A percentile compares a stretch with the other conserved stretches of the same genome.
Evolutionary conservation across 2,329 filamentous ascomycete species (phyloP).

Genomic region (Trichoderma harzianum): DNA sequence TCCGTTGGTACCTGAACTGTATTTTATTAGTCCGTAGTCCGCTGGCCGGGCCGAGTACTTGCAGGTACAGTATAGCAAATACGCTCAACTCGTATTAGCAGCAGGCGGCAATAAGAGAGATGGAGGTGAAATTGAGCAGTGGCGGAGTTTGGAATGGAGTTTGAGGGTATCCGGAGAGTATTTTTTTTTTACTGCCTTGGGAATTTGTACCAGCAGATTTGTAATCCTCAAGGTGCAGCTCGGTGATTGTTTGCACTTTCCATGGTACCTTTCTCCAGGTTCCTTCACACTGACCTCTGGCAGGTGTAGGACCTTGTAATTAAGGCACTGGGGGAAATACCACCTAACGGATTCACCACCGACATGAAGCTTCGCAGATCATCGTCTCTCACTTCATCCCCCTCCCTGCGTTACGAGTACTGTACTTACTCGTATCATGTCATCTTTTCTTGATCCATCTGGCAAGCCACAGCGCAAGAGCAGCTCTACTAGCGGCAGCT

Average conservation of each 20-base stretch:
- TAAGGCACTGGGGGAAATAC: not conserved
- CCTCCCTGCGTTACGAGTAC: not conserved
- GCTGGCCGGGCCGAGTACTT: not conserved
- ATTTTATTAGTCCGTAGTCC: not conserved
- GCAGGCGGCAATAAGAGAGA: not conserved
- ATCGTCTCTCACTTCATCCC: not conserved
- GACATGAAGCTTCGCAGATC: conserved; percentile 1
- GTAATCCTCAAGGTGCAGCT: not conserved
- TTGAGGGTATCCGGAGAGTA: not conserved
- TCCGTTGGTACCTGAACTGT: not conserved
- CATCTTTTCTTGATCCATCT: not conserved
- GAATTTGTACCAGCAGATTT: not conserved
- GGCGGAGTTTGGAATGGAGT: not conserved
- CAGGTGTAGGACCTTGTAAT: not conserved
- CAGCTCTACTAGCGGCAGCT: not conserved
- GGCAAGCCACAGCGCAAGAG: conserved; percentile 5
- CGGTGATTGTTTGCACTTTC: not conserved
- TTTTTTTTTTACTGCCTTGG: not conserved
- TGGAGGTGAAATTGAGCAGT: not conserved
- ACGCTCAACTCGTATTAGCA: not conserved
- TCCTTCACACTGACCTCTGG: not conserved
- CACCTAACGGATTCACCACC: not conserved
- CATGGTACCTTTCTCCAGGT: not conserved
- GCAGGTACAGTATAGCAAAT: not conserved
- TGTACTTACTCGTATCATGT: not conserved